Evolutionary conservation across 1,139 yeast species (phyloP), one percentile per base, ranked within the genome.

Genomic region (Blastobotrys apis): DNA sequence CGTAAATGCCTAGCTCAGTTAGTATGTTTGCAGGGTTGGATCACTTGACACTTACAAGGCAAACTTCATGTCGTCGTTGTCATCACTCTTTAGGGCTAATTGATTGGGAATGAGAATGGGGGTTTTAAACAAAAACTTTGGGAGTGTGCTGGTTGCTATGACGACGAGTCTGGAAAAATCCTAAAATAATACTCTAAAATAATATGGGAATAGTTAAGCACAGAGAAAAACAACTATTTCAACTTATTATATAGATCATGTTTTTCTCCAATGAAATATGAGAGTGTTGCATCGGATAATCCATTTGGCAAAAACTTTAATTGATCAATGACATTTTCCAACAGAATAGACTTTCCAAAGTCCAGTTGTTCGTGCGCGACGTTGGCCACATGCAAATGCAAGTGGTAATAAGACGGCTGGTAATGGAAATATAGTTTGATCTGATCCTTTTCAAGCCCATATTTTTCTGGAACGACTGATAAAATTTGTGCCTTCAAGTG

Each of bases 381-480:
- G 55, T 83, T 84, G 20, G 88, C 95, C n/a, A 85, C 81, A 60
- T 92, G 98, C 30, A 92, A 74, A 62, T 92, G 98, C 70, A 92
- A 82, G 59, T 92, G 97, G 60, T 92, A 92, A 62, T 92, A 92
- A 0, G 96, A 85, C 0, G 99, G 99, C 52, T 90, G 97, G 63
- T 92, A 88, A 62, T 88, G 97, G 42, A 88, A 73, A 59, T 83
- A 90, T 1, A 87, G 63, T 50, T 94, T 75, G 54, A 90, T 63
- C 53, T 80, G 75, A 56, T 80, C 80, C 1, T 58, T 54, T 0
- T 55, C 59, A 38, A 75, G 68, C 25, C 71, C 60, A 59, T 72
- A 81, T 29, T 67, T 60, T 32, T 69, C 68, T 1, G 76, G 63
- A 1, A 86, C 74, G 4, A 75, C 74, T 0, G 59, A 53, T 43